Conservation (phyloP, 257 asterid genomes). For the Oldenlandia corymbosa region DNA sequence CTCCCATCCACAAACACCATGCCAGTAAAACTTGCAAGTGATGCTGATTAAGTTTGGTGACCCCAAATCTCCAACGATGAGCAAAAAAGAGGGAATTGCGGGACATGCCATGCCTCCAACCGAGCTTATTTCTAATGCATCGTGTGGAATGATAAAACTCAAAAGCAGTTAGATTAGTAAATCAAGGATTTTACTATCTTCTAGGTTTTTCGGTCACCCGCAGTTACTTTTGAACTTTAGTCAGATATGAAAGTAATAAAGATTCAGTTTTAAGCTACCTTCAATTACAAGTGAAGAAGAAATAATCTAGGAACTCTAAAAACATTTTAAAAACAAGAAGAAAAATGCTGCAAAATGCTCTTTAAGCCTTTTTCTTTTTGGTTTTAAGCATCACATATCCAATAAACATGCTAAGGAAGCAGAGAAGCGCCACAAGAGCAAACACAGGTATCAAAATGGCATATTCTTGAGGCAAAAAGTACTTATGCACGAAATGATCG, state of each 20-base stretch:
- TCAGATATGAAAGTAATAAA: neutral
- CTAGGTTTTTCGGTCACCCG: neutral
- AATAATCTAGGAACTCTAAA: neutral
- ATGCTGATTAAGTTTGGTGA: too few relatives aligned
- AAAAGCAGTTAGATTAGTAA: too few relatives aligned
- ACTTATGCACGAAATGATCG: constrained; percentile 80
- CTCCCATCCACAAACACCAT: too few relatives aligned
- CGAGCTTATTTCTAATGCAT: too few relatives aligned
- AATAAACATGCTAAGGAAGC: constrained; percentile 60
- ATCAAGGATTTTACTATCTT: neutral
- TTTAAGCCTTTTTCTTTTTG: constrained; percentile 69
- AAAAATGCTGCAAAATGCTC: constrained; percentile 5
- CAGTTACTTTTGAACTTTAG: neutral
- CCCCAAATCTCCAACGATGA: too few relatives aligned
- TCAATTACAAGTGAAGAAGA: neutral
- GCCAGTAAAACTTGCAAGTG: too few relatives aligned
- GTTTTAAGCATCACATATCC: constrained; percentile 87
- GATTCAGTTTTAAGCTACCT: neutral
- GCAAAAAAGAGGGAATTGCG: too few relatives aligned
- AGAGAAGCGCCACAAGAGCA: constrained; percentile 54
- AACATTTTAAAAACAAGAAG: neutral
- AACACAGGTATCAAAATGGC: constrained; percentile 60
- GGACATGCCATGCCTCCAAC: too few relatives aligned
- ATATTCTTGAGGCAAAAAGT: constrained; percentile 85
- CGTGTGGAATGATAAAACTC: too few relatives aligned